Evolutionary conservation across 1,284 basidiomycete genomes (phyloP).

Genomic region (Stereum hirsutum): DNA sequence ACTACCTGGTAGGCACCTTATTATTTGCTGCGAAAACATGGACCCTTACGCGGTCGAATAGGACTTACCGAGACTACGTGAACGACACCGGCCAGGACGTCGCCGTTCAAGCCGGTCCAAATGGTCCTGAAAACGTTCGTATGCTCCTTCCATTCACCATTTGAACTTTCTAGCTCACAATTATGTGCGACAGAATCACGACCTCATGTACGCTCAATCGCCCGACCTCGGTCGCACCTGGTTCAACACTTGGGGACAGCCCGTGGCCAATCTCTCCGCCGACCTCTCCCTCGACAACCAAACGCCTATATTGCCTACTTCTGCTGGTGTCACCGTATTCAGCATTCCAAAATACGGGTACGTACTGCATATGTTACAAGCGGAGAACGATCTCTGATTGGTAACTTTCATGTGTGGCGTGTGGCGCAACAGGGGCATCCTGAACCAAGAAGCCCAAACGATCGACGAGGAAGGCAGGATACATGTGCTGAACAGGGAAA

Average conservation of each 20-base stretch:
- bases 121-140: constrained; percentile 34
- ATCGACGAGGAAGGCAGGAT: constrained; percentile 26
- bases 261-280: constrained; percentile 19
- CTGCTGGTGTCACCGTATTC: constrained; percentile 30
- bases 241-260: constrained; percentile 30
- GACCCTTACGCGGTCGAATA: too few species aligned
- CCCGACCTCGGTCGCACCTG: constrained; percentile 25
- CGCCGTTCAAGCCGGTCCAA: constrained; percentile 34
- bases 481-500: constrained; percentile 35
- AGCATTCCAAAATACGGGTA: constrained; percentile 33
- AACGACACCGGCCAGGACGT: constrained; percentile 30
- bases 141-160: background rate
- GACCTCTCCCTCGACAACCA: too few species aligned
- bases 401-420: background rate
- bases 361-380: constrained; percentile 1
- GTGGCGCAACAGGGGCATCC: constrained; percentile 23
- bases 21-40: background rate
- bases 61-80: constrained; percentile 36
- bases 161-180: background rate
- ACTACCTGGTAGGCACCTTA: constrained; percentile 23
- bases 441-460: constrained; percentile 35
- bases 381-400: background rate
- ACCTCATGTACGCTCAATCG: constrained; percentile 29
- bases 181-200: constrained; percentile 26
- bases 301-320: constrained; percentile 26